Percentiles rank a stretch among this genome's conserved stretches.
Conservation (phyloP, 805 yeast genomes). For the Lachancea sp. region DNA sequence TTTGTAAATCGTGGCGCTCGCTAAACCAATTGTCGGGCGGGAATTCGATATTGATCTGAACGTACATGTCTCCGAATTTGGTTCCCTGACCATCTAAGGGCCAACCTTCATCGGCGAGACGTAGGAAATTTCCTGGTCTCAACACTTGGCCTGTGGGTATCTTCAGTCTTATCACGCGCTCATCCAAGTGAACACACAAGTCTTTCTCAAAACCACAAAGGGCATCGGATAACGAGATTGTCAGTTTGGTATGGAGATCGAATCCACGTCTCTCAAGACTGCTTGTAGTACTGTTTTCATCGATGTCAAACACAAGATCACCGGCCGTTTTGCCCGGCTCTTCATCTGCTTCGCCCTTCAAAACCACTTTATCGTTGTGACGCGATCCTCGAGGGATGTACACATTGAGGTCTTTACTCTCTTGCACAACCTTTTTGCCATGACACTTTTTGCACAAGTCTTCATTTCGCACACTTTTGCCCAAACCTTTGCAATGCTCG, state of each 20-base stretch:
- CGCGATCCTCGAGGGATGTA: slow-evolving; percentile 67
- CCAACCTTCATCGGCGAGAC: slow-evolving; percentile 76
- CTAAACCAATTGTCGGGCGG: slow-evolving; percentile 81
- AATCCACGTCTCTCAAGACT: slow-evolving; percentile 50
- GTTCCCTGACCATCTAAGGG: slow-evolving; percentile 42
- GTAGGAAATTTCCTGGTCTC: slow-evolving; percentile 64
- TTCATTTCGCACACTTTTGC: slow-evolving; percentile 43
- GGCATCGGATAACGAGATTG: slow-evolving; percentile 70
- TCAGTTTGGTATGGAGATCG: slow-evolving; percentile 56
- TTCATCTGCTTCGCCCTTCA: slow-evolving; percentile 72
- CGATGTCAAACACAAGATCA: slow-evolving; percentile 61
- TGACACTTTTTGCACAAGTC: slow-evolving; percentile 74
- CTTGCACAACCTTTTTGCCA: slow-evolving; percentile 57
- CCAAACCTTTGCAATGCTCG: slow-evolving; percentile 63
- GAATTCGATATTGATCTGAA: slow-evolving; percentile 67
- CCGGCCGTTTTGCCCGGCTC: slow-evolving; percentile 69
- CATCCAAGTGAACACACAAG: slow-evolving; percentile 70
- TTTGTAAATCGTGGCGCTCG: slow-evolving; percentile 58
- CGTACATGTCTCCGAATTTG: slow-evolving; percentile 60
- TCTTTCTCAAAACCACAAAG: slow-evolving; percentile 71
- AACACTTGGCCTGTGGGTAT: slow-evolving; percentile 76
- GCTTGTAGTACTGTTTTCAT: slow-evolving; percentile 40
- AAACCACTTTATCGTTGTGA: slow-evolving; percentile 51
- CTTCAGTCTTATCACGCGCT: slow-evolving; percentile 57
- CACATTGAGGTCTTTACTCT: slow-evolving; percentile 69